Conservation (phyloP, 31 red algal species). For the Bonnemaisonia californica region DNA sequence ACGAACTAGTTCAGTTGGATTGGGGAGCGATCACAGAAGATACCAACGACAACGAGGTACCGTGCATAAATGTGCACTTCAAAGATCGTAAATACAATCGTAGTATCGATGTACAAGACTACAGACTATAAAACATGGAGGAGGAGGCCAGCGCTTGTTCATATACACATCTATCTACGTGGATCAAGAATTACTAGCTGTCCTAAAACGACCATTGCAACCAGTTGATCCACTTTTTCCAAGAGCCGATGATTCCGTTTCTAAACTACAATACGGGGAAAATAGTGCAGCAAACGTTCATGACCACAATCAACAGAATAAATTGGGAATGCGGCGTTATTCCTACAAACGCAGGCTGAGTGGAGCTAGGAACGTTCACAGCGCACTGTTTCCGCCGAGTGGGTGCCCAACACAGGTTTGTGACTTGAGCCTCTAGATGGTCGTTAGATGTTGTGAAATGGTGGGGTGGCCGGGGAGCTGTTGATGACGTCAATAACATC, state of each 20-base stretch:
- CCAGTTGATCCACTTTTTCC: neutral
- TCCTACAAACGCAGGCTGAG: slow-evolving; percentile 5
- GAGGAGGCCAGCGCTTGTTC: neutral
- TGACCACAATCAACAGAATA: neutral
- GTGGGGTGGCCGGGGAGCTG: slow-evolving; percentile 20
- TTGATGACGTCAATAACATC: neutral
- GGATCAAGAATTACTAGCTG: neutral
- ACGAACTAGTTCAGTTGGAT: slow-evolving; percentile 17
- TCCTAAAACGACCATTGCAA: neutral
- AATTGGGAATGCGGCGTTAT: neutral
- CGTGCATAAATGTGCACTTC: neutral
- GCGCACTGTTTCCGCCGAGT: neutral
- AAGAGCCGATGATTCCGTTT: neutral
- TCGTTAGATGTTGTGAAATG: slow-evolving; percentile 23
- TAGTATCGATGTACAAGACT: neutral
- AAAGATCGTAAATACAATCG: slow-evolving; percentile 4
- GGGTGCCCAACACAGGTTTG: slow-evolving; percentile 6
- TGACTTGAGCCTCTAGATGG: slow-evolving; percentile 1
- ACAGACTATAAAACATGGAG: slow-evolving; percentile 7
- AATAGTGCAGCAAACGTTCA: slow-evolving; percentile 8
- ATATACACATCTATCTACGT: neutral
- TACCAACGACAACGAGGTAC: neutral
- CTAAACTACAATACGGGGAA: neutral
- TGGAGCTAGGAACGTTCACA: slow-evolving; percentile 13
- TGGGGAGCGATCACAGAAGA: neutral